These are phyloP conservation scores for Phialophora tarda DNA, from an alignment of 2,329 filamentous ascomycete species.

Conservation along the genomic window DNA sequence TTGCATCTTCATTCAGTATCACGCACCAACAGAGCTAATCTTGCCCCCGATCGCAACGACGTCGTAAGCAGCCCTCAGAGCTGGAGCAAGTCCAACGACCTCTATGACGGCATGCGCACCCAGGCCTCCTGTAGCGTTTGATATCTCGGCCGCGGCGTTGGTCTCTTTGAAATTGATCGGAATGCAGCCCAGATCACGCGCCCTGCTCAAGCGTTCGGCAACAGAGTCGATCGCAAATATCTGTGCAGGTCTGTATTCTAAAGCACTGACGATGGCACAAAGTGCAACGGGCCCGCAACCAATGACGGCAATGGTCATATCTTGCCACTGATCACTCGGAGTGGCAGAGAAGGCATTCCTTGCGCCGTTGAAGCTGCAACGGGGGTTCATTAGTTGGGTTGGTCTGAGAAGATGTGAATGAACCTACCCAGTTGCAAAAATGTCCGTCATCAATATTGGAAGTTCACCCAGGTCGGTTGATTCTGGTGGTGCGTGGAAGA, in stretches of 20 bases:
- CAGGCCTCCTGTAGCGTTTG: slow-evolving; percentile 74
- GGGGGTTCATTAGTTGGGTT: background rate
- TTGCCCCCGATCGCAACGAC: slow-evolving; percentile 72
- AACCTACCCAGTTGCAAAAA: slow-evolving; percentile 77
- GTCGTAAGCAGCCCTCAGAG: slow-evolving; percentile 72
- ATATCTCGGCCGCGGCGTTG: slow-evolving; percentile 60
- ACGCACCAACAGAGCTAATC: slow-evolving; percentile 56
- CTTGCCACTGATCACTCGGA: slow-evolving; percentile 20
- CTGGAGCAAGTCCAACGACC: slow-evolving; percentile 72
- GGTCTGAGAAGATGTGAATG: background rate
- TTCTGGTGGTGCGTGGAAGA: slow-evolving; percentile 69
- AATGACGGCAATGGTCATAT: slow-evolving; percentile 69
- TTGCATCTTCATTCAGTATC: slow-evolving; percentile 47
- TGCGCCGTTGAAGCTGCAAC: slow-evolving; percentile 16
- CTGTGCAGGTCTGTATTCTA: slow-evolving; percentile 29
- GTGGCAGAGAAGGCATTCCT: slow-evolving; percentile 20
- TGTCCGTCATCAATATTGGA: slow-evolving; percentile 87
- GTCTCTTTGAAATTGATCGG: slow-evolving; percentile 25
- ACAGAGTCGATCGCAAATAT: slow-evolving; percentile 56
- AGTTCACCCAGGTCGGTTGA: slow-evolving; percentile 62
- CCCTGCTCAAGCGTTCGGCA: slow-evolving; percentile 50
- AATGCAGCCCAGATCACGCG: slow-evolving; percentile 39
- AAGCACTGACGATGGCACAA: slow-evolving; percentile 67
- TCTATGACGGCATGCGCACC: slow-evolving; percentile 88
- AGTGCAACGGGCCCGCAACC: slow-evolving; percentile 86